These are phyloP conservation scores for Aspergillus transmontanensis DNA, from an alignment of 2,329 filamentous ascomycete genomes.

Conservation along the genomic window DNA sequence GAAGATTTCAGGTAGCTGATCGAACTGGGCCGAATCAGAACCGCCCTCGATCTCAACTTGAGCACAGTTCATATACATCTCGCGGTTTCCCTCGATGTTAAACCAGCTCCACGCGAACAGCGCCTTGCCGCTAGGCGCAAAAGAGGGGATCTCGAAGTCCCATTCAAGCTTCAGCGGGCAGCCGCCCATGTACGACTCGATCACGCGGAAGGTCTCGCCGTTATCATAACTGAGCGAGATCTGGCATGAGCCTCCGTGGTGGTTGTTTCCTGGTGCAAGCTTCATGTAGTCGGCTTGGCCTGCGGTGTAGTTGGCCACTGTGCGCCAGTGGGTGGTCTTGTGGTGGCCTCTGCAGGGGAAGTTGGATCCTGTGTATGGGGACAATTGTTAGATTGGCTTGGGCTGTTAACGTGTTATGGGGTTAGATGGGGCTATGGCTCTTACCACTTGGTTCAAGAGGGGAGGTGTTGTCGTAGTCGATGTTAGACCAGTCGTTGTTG, in stretches of 20 bases:
- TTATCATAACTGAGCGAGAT: constrained; percentile 72
- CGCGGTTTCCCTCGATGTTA: constrained; percentile 73
- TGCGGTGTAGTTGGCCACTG: constrained; percentile 63
- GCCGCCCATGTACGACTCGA: constrained; percentile 61
- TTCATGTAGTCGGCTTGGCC: constrained; percentile 65
- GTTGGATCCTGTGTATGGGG: constrained; percentile 46
- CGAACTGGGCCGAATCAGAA: neutral
- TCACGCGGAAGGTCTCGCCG: constrained; percentile 69
- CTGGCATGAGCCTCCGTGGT: constrained; percentile 75
- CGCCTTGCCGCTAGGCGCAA: constrained; percentile 60
- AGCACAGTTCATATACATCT: constrained; percentile 86
- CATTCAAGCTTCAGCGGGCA: constrained; percentile 57
- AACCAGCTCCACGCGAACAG: constrained; percentile 77
- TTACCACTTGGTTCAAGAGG: constrained; percentile 60
- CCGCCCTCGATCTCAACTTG: constrained; percentile 59
- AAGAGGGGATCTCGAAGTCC: constrained; percentile 66
- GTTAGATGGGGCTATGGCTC: neutral
- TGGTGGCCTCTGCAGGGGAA: constrained; percentile 76
- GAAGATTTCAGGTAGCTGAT: constrained; percentile 3
- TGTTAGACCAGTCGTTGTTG: neutral
- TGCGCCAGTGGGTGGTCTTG: constrained; percentile 47
- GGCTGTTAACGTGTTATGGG: fast-evolving
- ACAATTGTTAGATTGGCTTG: neutral
- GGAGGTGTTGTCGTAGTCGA: constrained; percentile 69
- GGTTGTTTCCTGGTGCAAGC: constrained; percentile 62